Evolutionary conservation across 768 basidiomycete species (phyloP), one percentile per base, ranked within the genome.

Genomic region (Rubroboletus pulcherrimus): DNA sequence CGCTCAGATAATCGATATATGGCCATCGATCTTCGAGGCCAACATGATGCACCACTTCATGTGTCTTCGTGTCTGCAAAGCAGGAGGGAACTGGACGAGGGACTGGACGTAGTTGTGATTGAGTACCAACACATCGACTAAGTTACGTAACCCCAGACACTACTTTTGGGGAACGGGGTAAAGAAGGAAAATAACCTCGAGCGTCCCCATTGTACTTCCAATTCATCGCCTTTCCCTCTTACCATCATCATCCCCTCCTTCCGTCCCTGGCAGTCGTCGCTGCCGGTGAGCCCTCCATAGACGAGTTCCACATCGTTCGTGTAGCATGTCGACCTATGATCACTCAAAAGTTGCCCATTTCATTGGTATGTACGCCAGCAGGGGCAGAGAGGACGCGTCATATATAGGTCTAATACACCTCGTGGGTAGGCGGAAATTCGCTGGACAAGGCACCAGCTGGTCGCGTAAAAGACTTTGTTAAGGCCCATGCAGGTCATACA

Each of bases 401-500:
- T 58, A 26, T 26, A 26, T 26, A 51, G 49, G 42, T 59, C 55
- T 55, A 12, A 59, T 52, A 21, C 26, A 41, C 34, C 35, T 53
- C 47, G 45, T 34, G 34, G 54, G n/a, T 67, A 98, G 97, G 97
- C 66, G 95, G 93, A 59, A 98, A 98, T 75, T 85, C 91, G 31
- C 70, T 99, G 58, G 91, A 94, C 57, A 87, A 82, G 57, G 95
- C 95, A 31, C 77, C 87, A 29, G 78, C 86, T 29, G 83, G 91
- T 51, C 81, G 79, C 57, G 86, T 99, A 40, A 79, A 85, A 59
- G 94, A 98, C 75, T 99, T 96, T 73, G 95, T 98, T 35, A 87
- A 89, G 69, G 75, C 77, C 47, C 78, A 95, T 70, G 94, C 95
- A 10, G 97, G 97, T 55, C 97, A 99, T 74, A 96, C 97, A 19